phyloP scores from a whole-genome alignment of 495 filamentous ascomycete genomes.

The Talaromyces nanjingensis region DNA sequence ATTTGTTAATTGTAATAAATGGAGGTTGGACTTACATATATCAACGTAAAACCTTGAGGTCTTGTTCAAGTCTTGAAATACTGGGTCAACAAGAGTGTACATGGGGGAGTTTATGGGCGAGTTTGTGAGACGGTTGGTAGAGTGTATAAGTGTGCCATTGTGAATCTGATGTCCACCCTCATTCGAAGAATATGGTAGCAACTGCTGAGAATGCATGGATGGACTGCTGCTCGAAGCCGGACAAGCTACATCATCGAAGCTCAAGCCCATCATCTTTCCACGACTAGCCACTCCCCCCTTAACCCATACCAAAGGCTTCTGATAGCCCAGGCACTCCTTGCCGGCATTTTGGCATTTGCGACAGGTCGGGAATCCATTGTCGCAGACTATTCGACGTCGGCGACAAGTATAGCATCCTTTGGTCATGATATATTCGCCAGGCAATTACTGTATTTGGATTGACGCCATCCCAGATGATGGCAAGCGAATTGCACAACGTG shows the following conservation, averaged over 20 bases:
- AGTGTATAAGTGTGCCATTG: background rate
- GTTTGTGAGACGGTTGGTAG: background rate
- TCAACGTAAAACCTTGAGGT: slow-evolving; percentile 32
- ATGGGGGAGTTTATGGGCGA: slow-evolving; percentile 11
- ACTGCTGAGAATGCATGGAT: background rate
- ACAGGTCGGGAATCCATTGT: slow-evolving; percentile 56
- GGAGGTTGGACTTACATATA: slow-evolving; percentile 28
- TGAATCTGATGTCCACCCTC: background rate
- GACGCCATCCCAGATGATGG: background rate
- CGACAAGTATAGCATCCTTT: slow-evolving; percentile 46
- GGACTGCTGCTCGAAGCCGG: background rate
- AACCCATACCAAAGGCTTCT: slow-evolving; percentile 47
- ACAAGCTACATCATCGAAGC: slow-evolving; percentile 29
- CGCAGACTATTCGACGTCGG: slow-evolving; percentile 47
- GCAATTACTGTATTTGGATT: background rate
- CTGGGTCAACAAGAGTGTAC: slow-evolving; percentile 35
- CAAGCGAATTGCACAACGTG: background rate
- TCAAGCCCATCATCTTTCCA: slow-evolving; percentile 46
- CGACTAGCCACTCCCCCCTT: slow-evolving; percentile 44
- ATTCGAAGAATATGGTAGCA: background rate
- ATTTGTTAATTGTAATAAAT: background rate
- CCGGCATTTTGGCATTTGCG: slow-evolving; percentile 57
- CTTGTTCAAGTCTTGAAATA: slow-evolving; percentile 32
- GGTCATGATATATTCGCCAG: slow-evolving; percentile 26
- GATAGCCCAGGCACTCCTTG: slow-evolving; percentile 56